Evolutionary conservation across 225 moss, liverwort and hornwort species (phyloP), one percentile per base, ranked within the genome.

Genomic region (Sphagnum contortum): DNA sequence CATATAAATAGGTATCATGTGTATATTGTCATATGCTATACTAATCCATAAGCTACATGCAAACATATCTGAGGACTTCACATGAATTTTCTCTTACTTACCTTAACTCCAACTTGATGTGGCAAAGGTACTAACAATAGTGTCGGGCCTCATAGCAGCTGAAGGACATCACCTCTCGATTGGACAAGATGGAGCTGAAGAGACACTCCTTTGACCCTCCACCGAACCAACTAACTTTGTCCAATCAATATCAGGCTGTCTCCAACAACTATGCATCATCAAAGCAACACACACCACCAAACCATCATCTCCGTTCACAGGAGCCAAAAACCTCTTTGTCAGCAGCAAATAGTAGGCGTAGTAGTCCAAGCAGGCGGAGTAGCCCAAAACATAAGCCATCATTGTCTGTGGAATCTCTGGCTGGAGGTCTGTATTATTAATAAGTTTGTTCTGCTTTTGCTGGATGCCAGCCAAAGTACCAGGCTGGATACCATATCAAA

Each of bases 131-230:
- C 44, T 63, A 47, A 11, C 47, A 63, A 11, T 4, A 11, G 47
- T 44, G 63, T 12, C 45, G 11, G 12, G 47, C 47, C 29, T 63
- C 47, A 9, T 63, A 68, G 86, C 88, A 91, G 91, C 66, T 94
- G 2, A 88, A 86, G 69, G 92, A 93, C 62, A 84, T 93, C 70
- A 73, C 83, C 45, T 71, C 72, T 69, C 82, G 96, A 72, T 93
- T 98, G 68, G 85, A 91, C 57, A 93, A 82, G 62, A 98, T 98
- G 46, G 96, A 93, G 75, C 91, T 92, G 29, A 55, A 74, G 64
- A 74, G 88, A 44, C 75, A 69, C 69, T 66, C 79, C 54, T 78
- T 82, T 49, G 90, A 89, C 5, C 9, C 52, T 2, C 52, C 9
- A 1, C 57, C 63, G 62, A 85, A 85, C 67, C 78, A 81, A 57